Percentiles rank a stretch among this genome's conserved stretches.
Evolutionary conservation across 2,329 filamentous ascomycete genomes (phyloP).

Genomic region (Exophiala xenobiotica): DNA sequence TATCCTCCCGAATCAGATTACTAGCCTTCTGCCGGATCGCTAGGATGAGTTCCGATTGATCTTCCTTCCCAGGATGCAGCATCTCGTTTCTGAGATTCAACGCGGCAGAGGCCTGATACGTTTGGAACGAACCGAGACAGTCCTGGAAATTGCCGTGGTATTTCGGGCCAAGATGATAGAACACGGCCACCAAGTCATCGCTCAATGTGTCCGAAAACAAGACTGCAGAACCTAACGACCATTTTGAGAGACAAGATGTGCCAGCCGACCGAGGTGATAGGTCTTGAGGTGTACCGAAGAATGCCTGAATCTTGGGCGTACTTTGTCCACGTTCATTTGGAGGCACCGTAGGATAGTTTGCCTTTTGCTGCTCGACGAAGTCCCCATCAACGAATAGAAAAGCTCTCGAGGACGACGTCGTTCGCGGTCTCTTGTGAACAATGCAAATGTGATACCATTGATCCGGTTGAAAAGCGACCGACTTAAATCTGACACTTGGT

Average conservation of each 20-base stretch:
- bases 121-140: conserved; percentile 91
- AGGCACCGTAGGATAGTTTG: conserved; percentile 78
- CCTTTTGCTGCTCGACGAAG: conserved; percentile 88
- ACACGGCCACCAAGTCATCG: conserved; percentile 88
- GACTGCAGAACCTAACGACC: conserved; percentile 88
- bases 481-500: conserved; percentile 92
- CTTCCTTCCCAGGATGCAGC: conserved; percentile 83
- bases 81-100: conserved; percentile 89
- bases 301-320: conserved; percentile 72
- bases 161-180: conserved; percentile 81
- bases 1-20: conserved; percentile 74
- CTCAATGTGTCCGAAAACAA: conserved; percentile 84
- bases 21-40: conserved; percentile 86
- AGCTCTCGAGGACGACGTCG: conserved; percentile 74
- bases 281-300: conserved; percentile 87
- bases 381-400: conserved; percentile 90
- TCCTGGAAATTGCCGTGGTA: conserved; percentile 98
- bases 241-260: conserved; percentile 72
- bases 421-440: conserved; percentile 76
- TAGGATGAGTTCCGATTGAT: conserved; percentile 84
- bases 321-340: conserved; percentile 57
- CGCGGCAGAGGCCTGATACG: conserved; percentile 88
- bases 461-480: conserved; percentile 69
- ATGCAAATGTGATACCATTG: conserved; percentile 93
- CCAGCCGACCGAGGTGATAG: conserved; percentile 70